Evolutionary conservation across 75 land plant species (phyloP).

Genomic region (Selaginella tamariscina): DNA sequence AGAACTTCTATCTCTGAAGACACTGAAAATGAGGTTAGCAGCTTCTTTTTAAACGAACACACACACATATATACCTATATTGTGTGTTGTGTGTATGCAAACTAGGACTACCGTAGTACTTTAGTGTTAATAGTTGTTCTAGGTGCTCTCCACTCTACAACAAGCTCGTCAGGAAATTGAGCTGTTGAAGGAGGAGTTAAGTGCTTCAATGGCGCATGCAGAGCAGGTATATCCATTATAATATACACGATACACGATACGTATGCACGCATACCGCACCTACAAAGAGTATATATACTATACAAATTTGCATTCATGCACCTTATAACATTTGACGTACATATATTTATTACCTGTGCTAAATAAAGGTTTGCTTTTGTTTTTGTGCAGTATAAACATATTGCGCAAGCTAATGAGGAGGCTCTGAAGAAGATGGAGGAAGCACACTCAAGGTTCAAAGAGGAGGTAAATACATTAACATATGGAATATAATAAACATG

Average conservation of each 20-base stretch:
- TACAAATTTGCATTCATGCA: no score
- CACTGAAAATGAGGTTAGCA: background rate
- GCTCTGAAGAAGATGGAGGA: slow-evolving; percentile 72
- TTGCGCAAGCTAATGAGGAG: slow-evolving; percentile 73
- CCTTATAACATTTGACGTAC: no score
- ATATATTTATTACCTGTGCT: no score
- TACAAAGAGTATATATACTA: no score
- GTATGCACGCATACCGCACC: no score
- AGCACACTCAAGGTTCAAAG: slow-evolving; percentile 50
- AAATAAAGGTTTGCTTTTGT: background rate
- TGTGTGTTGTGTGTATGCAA: no score
- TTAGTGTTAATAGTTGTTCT: no score
- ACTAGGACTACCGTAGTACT: no score
- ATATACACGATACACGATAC: no score
- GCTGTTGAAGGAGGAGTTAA: slow-evolving; percentile 50
- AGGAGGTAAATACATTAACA: slow-evolving; percentile 42
- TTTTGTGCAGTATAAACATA: slow-evolving; percentile 51
- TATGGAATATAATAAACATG: no score
- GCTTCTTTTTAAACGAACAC: background rate
- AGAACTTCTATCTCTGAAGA: background rate
- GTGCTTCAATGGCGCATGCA: slow-evolving; percentile 45
- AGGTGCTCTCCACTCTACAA: slow-evolving; percentile 25
- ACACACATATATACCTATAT: no score
- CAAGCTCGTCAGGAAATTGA: slow-evolving; percentile 49
- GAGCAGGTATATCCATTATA: slow-evolving; percentile 54